A percentile compares a stretch with the other conserved stretches of the same genome.
Conservation (phyloP, 2,329 filamentous ascomycete genomes). For the Aspergillus persii region DNA sequence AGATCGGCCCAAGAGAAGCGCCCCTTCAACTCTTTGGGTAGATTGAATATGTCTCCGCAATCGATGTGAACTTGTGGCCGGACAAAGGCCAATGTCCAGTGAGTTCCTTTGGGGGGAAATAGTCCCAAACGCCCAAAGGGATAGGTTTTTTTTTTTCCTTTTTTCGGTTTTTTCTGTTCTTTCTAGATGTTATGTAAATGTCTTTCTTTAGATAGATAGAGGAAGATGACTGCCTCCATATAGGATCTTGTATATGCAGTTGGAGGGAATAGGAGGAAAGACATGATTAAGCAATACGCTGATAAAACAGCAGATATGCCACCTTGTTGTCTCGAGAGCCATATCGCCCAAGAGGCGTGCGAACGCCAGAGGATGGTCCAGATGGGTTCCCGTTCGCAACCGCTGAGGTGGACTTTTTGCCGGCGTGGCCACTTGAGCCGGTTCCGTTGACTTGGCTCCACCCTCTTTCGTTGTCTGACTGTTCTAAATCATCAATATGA, state of each 20-base stretch:
- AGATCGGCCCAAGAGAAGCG: neutral
- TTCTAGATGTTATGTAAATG: neutral
- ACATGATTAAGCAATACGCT: constrained; percentile 57
- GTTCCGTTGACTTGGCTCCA: constrained; percentile 85
- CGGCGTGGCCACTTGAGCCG: constrained; percentile 40
- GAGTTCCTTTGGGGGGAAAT: too few relatives aligned
- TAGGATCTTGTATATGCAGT: neutral
- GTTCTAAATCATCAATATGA: constrained; percentile 61
- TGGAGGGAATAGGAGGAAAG: neutral
- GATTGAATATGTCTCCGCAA: neutral
- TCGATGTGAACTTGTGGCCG: neutral
- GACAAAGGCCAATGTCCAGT: too few relatives aligned
- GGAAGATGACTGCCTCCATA: neutral
- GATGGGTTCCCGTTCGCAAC: constrained; percentile 62
- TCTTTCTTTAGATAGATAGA: neutral
- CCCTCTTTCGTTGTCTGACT: constrained; percentile 59
- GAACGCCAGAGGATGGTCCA: constrained; percentile 56
- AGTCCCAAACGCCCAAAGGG: neutral
- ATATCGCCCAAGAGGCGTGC: constrained; percentile 55
- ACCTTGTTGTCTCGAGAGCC: constrained; percentile 89
- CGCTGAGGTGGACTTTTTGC: constrained; percentile 68
- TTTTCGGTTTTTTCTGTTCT: neutral
- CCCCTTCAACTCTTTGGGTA: neutral
- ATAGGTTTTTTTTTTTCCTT: neutral
- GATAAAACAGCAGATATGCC: constrained; percentile 94